Conservation (phyloP, 345 rosid genomes). For the Lagerstroemia speciosa region DNA sequence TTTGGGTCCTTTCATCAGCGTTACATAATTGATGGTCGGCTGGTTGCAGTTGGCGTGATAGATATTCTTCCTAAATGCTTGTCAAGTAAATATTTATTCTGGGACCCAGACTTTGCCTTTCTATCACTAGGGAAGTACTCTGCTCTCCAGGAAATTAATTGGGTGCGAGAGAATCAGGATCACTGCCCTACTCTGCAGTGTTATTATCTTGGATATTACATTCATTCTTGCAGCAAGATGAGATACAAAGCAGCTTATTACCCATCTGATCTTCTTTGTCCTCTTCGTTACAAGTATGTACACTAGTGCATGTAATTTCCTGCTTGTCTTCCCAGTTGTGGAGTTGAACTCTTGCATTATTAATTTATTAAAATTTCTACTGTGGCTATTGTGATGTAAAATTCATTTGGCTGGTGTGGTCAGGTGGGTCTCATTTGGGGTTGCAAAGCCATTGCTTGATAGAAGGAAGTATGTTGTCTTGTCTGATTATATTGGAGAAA, state of each 20-base stretch:
- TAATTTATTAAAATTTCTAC: neutral
- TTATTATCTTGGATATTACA: slow-evolving; percentile 95
- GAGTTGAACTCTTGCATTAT: neutral
- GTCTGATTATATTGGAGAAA: slow-evolving; percentile 44
- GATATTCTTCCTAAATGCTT: slow-evolving; percentile 90
- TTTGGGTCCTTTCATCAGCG: slow-evolving; percentile 98
- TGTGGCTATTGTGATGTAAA: neutral
- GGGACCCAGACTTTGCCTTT: slow-evolving; percentile 95
- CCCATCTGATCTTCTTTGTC: slow-evolving; percentile 96
- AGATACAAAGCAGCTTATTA: slow-evolving; percentile 91
- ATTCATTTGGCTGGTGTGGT: slow-evolving; percentile 12
- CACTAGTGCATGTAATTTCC: neutral
- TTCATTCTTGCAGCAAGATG: slow-evolving; percentile 96
- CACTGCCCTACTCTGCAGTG: slow-evolving; percentile 66
- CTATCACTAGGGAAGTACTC: slow-evolving; percentile 83
- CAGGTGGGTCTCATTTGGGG: slow-evolving; percentile 88
- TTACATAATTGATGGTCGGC: slow-evolving; percentile 68
- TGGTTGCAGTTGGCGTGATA: slow-evolving; percentile 88
- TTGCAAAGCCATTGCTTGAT: slow-evolving; percentile 65
- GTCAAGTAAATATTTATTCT: slow-evolving; percentile 89
- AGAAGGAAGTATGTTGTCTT: slow-evolving; percentile 54
- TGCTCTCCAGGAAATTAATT: slow-evolving; percentile 76
- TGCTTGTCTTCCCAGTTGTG: neutral
- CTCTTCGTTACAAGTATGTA: slow-evolving; percentile 81
- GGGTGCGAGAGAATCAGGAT: slow-evolving; percentile 64